Conservation (phyloP, 2,329 filamentous ascomycete genomes). For the Zopfia rhizophila region DNA sequence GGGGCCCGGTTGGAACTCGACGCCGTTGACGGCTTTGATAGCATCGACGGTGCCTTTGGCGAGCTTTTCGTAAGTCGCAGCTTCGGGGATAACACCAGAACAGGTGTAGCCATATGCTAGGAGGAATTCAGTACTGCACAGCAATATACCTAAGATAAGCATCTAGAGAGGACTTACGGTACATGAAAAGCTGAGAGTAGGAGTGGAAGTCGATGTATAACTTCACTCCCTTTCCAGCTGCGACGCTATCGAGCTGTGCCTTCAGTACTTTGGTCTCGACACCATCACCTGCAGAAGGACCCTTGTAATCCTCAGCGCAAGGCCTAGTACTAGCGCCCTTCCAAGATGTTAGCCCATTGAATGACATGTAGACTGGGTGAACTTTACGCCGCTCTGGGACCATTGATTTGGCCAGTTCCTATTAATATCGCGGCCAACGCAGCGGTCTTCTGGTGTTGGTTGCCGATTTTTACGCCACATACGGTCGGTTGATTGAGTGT, state of each 20-base stretch:
- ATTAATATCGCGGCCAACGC: slow-evolving; percentile 53
- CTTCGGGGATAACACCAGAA: slow-evolving; percentile 57
- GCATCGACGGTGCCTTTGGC: slow-evolving; percentile 62
- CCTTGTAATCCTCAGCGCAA: slow-evolving; percentile 51
- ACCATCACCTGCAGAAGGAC: slow-evolving; percentile 44
- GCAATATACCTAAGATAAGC: too few relatives aligned
- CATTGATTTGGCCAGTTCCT: slow-evolving; percentile 53
- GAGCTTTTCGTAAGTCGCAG: slow-evolving; percentile 61
- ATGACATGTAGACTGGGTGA: too few relatives aligned
- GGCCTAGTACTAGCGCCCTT: slow-evolving; percentile 49
- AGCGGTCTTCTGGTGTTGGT: slow-evolving; percentile 36
- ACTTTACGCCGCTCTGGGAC: slow-evolving; percentile 39
- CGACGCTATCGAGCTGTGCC: slow-evolving; percentile 58
- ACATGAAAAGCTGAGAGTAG: slow-evolving; percentile 56
- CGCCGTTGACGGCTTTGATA: slow-evolving; percentile 66
- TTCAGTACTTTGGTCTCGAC: slow-evolving; percentile 56
- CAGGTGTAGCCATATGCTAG: slow-evolving; percentile 71
- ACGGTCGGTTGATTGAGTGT: slow-evolving; percentile 49
- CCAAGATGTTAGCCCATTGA: too few relatives aligned
- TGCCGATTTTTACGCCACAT: slow-evolving; percentile 54
- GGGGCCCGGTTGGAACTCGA: slow-evolving; percentile 54
- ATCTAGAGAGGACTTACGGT: slow-evolving; percentile 17
- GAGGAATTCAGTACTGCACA: slow-evolving; percentile 64
- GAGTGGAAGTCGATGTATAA: slow-evolving; percentile 74
- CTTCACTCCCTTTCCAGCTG: slow-evolving; percentile 62